Conservation (phyloP, 805 yeast species). For the Lipomyces yamadae region DNA sequence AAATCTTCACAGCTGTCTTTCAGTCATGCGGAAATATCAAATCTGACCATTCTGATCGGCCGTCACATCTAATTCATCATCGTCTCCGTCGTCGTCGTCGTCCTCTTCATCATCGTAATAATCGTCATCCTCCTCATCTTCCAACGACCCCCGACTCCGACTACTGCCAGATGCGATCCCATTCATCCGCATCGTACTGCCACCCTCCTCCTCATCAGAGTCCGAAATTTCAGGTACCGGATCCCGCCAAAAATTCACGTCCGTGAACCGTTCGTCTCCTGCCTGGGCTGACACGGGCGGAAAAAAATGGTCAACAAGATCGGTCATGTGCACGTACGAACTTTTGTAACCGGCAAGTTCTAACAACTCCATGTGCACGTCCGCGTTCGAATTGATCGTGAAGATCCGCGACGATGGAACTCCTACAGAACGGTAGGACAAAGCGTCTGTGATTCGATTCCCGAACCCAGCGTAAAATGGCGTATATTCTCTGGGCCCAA, state of each 20-base stretch:
- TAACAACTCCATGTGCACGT: conserved; percentile 93
- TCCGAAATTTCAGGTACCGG: conserved; percentile 62
- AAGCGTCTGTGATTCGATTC: conserved; percentile 93
- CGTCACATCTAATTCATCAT: conserved; percentile 36
- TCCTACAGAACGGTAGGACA: conserved; percentile 90
- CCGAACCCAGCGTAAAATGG: conserved; percentile 96
- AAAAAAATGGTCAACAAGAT: conserved; percentile 94
- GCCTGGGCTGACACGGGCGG: conserved; percentile 67
- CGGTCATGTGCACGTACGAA: conserved; percentile 86
- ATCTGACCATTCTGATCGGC: neutral
- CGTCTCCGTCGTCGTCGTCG: conserved; percentile 38
- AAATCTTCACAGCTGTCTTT: neutral
- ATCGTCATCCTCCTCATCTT: conserved; percentile 44
- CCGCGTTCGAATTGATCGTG: conserved; percentile 95
- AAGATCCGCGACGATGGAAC: conserved; percentile 93
- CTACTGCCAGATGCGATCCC: neutral
- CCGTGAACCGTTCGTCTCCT: conserved; percentile 69
- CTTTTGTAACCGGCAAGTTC: conserved; percentile 92
- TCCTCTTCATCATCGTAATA: conserved; percentile 41
- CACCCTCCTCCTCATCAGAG: conserved; percentile 38
- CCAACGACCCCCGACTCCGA: conserved; percentile 18
- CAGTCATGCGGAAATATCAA: neutral
- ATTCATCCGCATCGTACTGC: neutral
- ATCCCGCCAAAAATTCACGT: conserved; percentile 90
- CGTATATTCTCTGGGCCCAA: conserved; percentile 50